Percentiles rank a stretch among this genome's conserved stretches.
Evolutionary conservation across 139 green algal genomes (phyloP).

Genomic region (Chlorella vulgaris): DNA sequence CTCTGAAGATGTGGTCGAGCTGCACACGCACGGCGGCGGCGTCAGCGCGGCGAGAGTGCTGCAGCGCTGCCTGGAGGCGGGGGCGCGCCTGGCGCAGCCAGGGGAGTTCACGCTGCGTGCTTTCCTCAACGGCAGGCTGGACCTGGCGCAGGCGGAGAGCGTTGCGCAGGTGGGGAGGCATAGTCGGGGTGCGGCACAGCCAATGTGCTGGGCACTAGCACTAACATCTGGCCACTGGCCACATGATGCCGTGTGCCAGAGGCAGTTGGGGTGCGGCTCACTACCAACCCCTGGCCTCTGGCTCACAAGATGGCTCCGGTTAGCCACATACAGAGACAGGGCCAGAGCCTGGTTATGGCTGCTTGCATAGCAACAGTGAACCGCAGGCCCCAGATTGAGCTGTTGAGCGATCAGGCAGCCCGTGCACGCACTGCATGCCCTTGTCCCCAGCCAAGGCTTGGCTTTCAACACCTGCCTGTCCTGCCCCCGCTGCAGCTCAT

Average conservation of each 20-base stretch:
- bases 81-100: constrained; percentile 76
- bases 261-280: too few species aligned
- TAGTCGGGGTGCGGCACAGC: not conserved
- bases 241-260: too few species aligned
- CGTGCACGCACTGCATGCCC: not conserved
- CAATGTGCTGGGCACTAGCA: not conserved
- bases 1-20: constrained; percentile 94
- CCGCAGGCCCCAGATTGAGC: too few species aligned
- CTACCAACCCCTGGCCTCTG: too few species aligned
- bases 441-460: too few species aligned
- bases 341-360: too few species aligned
- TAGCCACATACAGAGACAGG: too few species aligned
- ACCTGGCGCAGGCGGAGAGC: constrained; percentile 90
- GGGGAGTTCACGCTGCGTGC: constrained; percentile 98
- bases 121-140: constrained; percentile 96
- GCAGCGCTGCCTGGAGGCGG: constrained; percentile 68
- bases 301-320: too few species aligned
- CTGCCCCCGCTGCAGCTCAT: constrained; percentile 60
- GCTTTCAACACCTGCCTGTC: not conserved
- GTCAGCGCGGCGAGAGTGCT: constrained; percentile 84
- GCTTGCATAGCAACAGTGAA: too few species aligned
- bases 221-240: too few species aligned
- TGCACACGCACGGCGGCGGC: constrained; percentile 92
- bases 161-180: constrained; percentile 56
- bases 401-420: too few species aligned